Evolutionary conservation across 495 filamentous ascomycete genomes (phyloP), one percentile per base, ranked within the genome.

Genomic region (Hamigera avellanea): DNA sequence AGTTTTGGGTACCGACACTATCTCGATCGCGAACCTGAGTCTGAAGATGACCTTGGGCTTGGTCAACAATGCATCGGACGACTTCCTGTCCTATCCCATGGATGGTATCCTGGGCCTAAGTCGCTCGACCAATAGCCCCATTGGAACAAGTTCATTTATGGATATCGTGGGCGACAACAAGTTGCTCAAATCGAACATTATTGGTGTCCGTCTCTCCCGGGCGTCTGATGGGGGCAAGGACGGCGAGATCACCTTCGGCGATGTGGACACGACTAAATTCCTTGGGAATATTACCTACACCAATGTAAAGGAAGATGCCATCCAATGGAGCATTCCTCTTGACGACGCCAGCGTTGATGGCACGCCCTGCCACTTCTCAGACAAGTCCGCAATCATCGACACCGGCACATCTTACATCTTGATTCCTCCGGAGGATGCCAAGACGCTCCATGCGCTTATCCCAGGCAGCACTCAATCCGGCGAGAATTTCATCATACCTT

Each of bases 101-200:
- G 86, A 93, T 49, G 86, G 86, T n/a, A 91, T 93, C 33, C 56
- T 93, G 5, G 86, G 83, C 6, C 59, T 93, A n/a, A 77, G 77
- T 6, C 76, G 58, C 45, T 61, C 56, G 35, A 58, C 41, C 46
- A 61, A 47, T 26, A 56, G 40, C 25, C 55, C 53, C 6, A 64
- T 64, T 45, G 54, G 56, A 8, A 65, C 66, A 7, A 69, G 76
- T 19, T 78, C 72, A 1, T 75, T 86, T 45, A 69, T 88, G 59
- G 69, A 76, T 25, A 48, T 60, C 17, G 61, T 89, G 15, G 62
- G 59, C n/a, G 43, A 69, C 2, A 57, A 72, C n/a, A 69, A 72
- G 19, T 35, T 70, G 2, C 60, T 93, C 32, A 43, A 68, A 7
- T 57, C 70, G 0, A 85, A 83, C 47, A 48, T 91, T 14, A 75